phyloP scores from a whole-genome alignment of 1,284 basidiomycete species.

The Sphaerobolus stellatus region DNA sequence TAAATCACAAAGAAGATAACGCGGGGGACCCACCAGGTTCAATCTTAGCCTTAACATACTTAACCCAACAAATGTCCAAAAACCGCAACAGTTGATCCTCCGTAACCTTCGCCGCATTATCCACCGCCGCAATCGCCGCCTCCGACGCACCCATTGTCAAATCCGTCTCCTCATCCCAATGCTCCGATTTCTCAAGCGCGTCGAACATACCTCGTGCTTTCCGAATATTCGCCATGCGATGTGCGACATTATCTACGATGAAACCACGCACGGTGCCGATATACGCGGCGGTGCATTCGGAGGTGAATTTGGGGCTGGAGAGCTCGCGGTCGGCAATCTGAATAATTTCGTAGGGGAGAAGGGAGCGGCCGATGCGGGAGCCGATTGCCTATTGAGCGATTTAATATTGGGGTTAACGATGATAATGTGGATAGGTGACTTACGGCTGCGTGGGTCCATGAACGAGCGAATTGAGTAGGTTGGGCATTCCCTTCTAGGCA shows the following conservation, averaged over 20 bases:
- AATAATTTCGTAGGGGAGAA: constrained; percentile 88
- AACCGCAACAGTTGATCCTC: constrained; percentile 77
- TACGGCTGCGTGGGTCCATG: constrained; percentile 88
- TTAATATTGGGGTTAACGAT: constrained; percentile 2
- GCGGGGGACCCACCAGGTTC: constrained; percentile 67
- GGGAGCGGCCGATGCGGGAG: constrained; percentile 54
- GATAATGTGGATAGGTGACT: constrained; percentile 25
- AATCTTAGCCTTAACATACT: constrained; percentile 92
- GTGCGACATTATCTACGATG: constrained; percentile 67
- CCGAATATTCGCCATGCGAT: constrained; percentile 69
- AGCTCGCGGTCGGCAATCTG: constrained; percentile 72
- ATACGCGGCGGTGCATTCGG: constrained; percentile 77
- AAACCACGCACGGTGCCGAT: constrained; percentile 76
- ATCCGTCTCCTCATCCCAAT: constrained; percentile 80
- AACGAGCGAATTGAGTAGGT: constrained; percentile 86
- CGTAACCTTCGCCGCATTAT: constrained; percentile 92
- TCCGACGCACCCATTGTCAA: constrained; percentile 72
- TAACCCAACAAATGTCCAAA: constrained; percentile 85
- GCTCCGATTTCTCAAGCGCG: constrained; percentile 70
- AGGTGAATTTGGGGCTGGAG: constrained; percentile 57
- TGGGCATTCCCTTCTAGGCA: constrained; percentile 90
- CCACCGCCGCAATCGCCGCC: constrained; percentile 69
- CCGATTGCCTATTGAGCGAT: constrained; percentile 55
- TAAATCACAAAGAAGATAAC: background rate
- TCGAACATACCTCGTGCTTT: constrained; percentile 83